Base-by-base conservation (phyloP, 2,329 filamentous ascomycete species). In the Penicillium sp. region DNA sequence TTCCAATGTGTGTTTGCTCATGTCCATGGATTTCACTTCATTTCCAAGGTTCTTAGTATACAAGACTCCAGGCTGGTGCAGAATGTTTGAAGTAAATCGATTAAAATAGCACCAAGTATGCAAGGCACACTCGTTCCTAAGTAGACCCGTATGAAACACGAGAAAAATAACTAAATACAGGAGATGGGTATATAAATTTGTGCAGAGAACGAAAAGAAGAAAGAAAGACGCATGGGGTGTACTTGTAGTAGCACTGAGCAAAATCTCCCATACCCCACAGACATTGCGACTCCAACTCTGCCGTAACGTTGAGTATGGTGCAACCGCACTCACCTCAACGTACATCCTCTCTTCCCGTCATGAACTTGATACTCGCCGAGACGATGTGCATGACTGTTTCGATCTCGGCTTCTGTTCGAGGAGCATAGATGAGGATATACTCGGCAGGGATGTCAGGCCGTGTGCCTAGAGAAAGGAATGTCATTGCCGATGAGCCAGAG, bases 401-500 rank as follows among this genome's bases (percentile, higher is more conserved):
- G n/a, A 73, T 55, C 47, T 72, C 71, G 6, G 63, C 63, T 31
- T 72, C 65, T 14, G 61, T 65, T 13, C 71, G 61, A 0, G 71
- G 71, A 8, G 71, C 71, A 65, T 74, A 73, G 16, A 74, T 60
- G 11, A 74, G 44, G 7, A 73, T 49, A 60, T 64, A 71, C 43
- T 71, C 69, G 0, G 47, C 47, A 1, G 68, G 68, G 2, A 70
- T 22, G 40, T 55, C 47, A 1, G 60, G 47, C 9, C 47, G 22
- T 2, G 48, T 57, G 2, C 64, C 62, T 11, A 65, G 42, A 7
- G 52, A 58, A n/a, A 69, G 39, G 68, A 92, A 91, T 75, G 83
- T 85, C 13, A 86, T 82, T n/a, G 84, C 85, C 63, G 84, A 83
- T 3, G 88, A 67, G n/a, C 73, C 71, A 3, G 70, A 68, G 21